phyloP scores from a whole-genome alignment of 805 yeast species.

The Candida wancherniae region DNA sequence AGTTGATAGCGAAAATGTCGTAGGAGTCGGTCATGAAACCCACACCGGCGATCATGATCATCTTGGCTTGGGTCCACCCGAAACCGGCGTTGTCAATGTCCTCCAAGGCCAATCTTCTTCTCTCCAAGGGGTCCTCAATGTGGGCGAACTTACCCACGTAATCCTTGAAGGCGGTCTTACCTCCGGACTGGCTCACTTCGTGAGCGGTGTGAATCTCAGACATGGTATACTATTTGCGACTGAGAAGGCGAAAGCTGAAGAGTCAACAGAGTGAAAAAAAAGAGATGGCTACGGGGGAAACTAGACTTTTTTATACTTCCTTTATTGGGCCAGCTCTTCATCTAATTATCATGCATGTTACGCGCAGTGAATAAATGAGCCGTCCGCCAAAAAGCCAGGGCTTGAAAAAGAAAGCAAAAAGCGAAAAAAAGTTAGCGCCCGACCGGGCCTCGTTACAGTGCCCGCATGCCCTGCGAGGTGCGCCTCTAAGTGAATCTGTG shows the following conservation, averaged over 20 bases:
- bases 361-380: slow-evolving; percentile 5
- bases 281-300: background rate
- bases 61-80: slow-evolving; percentile 79
- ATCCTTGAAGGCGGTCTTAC: slow-evolving; percentile 84
- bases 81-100: slow-evolving; percentile 75
- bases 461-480: no score
- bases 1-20: slow-evolving; percentile 85
- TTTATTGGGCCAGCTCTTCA: slow-evolving; percentile 2
- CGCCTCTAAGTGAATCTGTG: no score
- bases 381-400: no score
- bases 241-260: slow-evolving; percentile 1
- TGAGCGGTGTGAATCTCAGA: slow-evolving; percentile 22
- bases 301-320: slow-evolving; percentile 6
- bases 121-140: slow-evolving; percentile 77
- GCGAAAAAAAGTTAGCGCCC: no score
- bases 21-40: slow-evolving; percentile 92
- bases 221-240: slow-evolving; percentile 15
- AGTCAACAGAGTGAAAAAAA: slow-evolving; percentile 1
- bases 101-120: slow-evolving; percentile 81
- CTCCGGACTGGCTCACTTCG: slow-evolving; percentile 44
- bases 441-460: no score
- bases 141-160: slow-evolving; percentile 75
- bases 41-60: slow-evolving; percentile 83
- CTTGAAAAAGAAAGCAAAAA: no score
- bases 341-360: slow-evolving; percentile 5